A percentile compares a stretch with the other conserved stretches of the same genome.
These are phyloP conservation scores for Datura wrightii DNA, from an alignment of 257 asterid species.

Conservation along the genomic window DNA sequence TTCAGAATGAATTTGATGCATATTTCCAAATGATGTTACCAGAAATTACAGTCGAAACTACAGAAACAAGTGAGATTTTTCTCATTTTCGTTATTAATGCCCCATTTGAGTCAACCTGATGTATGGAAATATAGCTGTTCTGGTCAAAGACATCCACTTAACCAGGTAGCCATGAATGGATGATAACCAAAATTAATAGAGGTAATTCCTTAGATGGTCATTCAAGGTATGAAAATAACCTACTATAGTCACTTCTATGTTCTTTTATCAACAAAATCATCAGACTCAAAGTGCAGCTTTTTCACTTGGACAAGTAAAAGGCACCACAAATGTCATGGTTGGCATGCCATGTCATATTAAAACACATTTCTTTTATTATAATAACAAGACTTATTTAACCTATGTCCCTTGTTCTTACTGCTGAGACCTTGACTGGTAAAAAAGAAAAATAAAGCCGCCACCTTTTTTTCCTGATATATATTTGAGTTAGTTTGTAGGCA, in stretches of 20 bases:
- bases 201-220: background rate
- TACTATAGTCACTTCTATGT: background rate
- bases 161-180: background rate
- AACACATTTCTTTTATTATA: background rate
- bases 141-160: background rate
- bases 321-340: background rate
- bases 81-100: background rate
- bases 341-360: background rate
- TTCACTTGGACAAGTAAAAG: background rate
- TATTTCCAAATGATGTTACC: background rate
- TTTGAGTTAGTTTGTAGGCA: background rate
- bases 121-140: background rate
- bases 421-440: background rate
- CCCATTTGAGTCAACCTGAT: background rate
- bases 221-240: background rate
- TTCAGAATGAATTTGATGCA: background rate
- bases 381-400: background rate
- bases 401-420: background rate
- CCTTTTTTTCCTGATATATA: background rate
- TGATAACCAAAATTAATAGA: background rate
- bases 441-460: background rate
- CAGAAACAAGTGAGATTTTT: background rate
- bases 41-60: background rate
- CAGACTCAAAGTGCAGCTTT: background rate
- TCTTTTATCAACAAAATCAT: background rate